A percentile compares a stretch with the other conserved stretches of the same genome.
Conservation (phyloP, 257 asterid species). For the Penstemon newberryi region DNA sequence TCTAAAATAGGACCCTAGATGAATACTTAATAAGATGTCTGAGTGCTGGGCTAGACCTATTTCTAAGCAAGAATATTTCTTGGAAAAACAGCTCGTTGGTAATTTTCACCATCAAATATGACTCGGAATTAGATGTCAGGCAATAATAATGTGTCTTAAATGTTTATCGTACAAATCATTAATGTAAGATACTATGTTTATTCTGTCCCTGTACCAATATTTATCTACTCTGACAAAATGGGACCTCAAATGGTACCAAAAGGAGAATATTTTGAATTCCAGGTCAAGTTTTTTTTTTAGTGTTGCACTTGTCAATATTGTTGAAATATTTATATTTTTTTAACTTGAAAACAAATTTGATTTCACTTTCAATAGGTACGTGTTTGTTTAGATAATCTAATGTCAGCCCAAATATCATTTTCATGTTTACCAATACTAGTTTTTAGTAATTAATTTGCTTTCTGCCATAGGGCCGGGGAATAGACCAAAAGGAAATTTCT, state of each 20-base stretch:
- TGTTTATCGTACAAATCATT: too few species aligned
- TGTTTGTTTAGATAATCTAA: slow-evolving; percentile 17
- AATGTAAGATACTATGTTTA: not conserved
- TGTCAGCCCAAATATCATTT: slow-evolving; percentile 17
- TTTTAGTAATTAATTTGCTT: slow-evolving; percentile 4
- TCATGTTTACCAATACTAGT: slow-evolving; percentile 20
- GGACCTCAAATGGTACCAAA: not conserved
- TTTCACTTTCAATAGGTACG: slow-evolving; percentile 26
- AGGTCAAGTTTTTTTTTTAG: not conserved
- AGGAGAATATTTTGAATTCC: not conserved
- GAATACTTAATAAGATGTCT: too few species aligned
- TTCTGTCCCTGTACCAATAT: not conserved
- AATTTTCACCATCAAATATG: slow-evolving; percentile 25
- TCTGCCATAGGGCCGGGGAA: not conserved
- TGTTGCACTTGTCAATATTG: not conserved
- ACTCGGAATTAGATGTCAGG: slow-evolving; percentile 1
- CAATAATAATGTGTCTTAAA: not conserved
- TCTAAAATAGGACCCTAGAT: too few species aligned
- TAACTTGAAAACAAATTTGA: slow-evolving; percentile 23
- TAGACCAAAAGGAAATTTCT: slow-evolving; percentile 32
- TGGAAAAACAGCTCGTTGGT: too few species aligned
- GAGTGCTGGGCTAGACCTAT: too few species aligned
- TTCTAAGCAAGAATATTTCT: too few species aligned
- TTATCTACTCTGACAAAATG: not conserved
- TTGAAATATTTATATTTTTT: not conserved